A percentile compares a stretch with the other conserved stretches of the same genome.
These are phyloP conservation scores for Coleophoma crateriformis DNA, from an alignment of 2,329 filamentous ascomycete species.

Conservation along the genomic window DNA sequence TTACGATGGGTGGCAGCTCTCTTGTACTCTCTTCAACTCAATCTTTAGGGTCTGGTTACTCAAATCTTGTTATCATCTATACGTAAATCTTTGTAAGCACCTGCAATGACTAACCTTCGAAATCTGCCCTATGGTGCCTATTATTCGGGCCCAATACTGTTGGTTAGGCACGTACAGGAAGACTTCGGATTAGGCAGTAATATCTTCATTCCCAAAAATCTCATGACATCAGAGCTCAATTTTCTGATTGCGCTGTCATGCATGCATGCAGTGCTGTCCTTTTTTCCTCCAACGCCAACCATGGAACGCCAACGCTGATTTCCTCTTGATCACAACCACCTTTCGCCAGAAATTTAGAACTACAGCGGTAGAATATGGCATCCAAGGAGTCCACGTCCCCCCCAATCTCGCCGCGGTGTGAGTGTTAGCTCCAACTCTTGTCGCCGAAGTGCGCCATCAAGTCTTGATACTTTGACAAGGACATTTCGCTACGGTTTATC, in stretches of 20 bases:
- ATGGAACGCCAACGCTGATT: constrained; percentile 11
- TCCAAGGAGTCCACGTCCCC: constrained; percentile 81
- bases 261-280: neutral
- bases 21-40: no score
- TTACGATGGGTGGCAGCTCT: no score
- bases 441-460: constrained; percentile 18
- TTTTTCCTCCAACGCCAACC: constrained; percentile 6
- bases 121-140: no score
- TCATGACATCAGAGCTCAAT: neutral
- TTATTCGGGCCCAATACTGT: no score
- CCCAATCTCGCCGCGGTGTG: constrained; percentile 77
- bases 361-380: constrained; percentile 83
- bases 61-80: no score
- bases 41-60: no score
- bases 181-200: no score
- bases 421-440: constrained; percentile 65
- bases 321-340: neutral
- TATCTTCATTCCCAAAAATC: no score
- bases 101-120: no score
- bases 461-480: constrained; percentile 59
- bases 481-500: constrained; percentile 53
- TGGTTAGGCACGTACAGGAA: no score
- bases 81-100: no score
- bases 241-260: neutral
- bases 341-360: constrained; percentile 14